A percentile compares a stretch with the other conserved stretches of the same genome.
phyloP scores from a whole-genome alignment of 257 asterid genomes.

The Linaria vulgaris region DNA sequence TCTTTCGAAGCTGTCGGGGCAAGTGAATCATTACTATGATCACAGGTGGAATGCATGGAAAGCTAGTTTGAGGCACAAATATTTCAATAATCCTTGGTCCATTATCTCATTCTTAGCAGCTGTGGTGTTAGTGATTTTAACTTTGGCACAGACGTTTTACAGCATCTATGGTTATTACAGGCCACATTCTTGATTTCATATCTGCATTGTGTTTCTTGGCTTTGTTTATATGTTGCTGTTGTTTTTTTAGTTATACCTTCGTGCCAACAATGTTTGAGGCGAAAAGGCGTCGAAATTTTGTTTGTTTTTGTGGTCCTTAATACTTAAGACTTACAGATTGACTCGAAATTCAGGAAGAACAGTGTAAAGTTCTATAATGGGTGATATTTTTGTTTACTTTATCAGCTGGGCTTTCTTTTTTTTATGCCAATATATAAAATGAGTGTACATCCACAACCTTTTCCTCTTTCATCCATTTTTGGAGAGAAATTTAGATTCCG shows the following conservation, averaged over 20 bases:
- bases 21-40: conserved; percentile 71
- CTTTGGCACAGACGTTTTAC: conserved; percentile 74
- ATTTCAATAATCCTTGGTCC: conserved; percentile 83
- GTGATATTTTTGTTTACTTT: too few species aligned
- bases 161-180: conserved; percentile 57
- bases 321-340: too few species aligned
- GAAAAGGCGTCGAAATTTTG: background rate
- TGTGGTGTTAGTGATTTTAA: conserved; percentile 52
- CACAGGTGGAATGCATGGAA: conserved; percentile 92
- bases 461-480: too few species aligned
- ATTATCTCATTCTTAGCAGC: conserved; percentile 77
- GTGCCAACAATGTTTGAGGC: background rate
- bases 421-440: background rate
- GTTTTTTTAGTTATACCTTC: background rate
- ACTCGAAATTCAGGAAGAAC: too few species aligned
- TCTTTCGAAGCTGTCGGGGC: conserved; percentile 64
- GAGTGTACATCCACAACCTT: too few species aligned
- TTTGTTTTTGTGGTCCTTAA: background rate
- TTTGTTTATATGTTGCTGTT: background rate
- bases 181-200: conserved; percentile 32
- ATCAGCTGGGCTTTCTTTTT: background rate
- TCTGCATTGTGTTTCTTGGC: background rate
- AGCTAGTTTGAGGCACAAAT: conserved; percentile 64
- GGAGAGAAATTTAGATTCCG: too few species aligned
- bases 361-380: too few species aligned